Base-by-base conservation (phyloP, 139 green algal genomes). In the Tetraselmis chui region DNA sequence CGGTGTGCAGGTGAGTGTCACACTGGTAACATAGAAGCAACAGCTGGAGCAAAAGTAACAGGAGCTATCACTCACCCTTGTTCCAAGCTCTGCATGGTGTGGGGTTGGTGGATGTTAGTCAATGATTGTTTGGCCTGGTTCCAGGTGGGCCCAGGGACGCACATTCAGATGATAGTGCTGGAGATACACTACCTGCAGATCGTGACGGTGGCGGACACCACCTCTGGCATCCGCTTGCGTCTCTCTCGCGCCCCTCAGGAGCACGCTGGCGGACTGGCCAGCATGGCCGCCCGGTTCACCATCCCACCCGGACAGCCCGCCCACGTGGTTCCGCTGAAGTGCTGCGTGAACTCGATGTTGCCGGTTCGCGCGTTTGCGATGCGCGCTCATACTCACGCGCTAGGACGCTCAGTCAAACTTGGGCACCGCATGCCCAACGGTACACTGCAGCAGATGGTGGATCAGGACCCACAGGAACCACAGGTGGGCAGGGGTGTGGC, bases 301-400 rank as follows among this genome's bases (percentile, higher is more conserved):
- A 45, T 85, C 11, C 77, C 77, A 58, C 77, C 82, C 29, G 18
- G 25, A 23, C 29, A 80, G 45, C 45, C 45, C 45, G 45, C 45
- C 11, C 45, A 89, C 80, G 84, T 89, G 1, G 86, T 96, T 23
- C n/a, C 82, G 28, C 95, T 95, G 85, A 32, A 32, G 30, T 97
- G 92, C 92, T 97, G 92, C 89, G 96, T 94, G 83, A 67, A 75
- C 0, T 88, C 85, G 25, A 91, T 95, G 76, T 87, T 96, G 84
- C 86, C 90, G 2, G 76, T 95, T 24, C 88, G 84, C 30, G 92
- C 88, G 31, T 95, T 98, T 85, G 94, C 91, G 0, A 91, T 93
- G 74, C 83, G 95, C 2, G 94, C 97, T 82, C 95, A 98, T 86
- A 95, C 94, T 0, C 94, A 98, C 83, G 82, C 82, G 18, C 82